Evolutionary conservation across 23 red algal genomes (phyloP).

Genomic region (Gracilaria caudata): DNA sequence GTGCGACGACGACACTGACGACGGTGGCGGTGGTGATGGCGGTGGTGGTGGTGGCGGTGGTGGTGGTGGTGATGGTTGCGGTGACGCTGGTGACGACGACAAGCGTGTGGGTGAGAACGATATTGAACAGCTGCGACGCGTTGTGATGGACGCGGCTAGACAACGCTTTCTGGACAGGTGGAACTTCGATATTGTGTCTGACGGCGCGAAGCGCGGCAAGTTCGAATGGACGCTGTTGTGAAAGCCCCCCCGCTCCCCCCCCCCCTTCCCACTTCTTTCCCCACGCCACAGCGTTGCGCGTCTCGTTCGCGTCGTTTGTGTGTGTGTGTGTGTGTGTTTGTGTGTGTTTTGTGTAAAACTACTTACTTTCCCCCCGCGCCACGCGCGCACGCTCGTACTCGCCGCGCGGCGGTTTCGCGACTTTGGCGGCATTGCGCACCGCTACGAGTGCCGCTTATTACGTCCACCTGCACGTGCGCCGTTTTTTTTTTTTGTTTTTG

Average conservation of each 20-base stretch:
- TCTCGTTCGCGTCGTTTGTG: background rate
- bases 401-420: too few relatives aligned
- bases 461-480: background rate
- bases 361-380: background rate
- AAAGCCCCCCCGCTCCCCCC: background rate
- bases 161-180: conserved; percentile 16
- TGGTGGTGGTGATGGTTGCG: background rate
- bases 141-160: background rate
- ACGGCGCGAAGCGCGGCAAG: background rate
- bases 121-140: background rate
- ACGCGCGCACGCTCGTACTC: conserved; percentile 10
- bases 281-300: background rate
- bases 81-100: background rate
- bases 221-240: conserved; percentile 6
- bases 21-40: background rate
- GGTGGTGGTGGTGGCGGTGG: background rate
- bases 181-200: conserved; percentile 23
- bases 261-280: background rate
- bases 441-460: background rate
- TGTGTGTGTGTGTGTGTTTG: background rate
- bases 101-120: background rate
- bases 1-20: background rate
- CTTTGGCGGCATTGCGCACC: too few relatives aligned
- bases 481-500: background rate
- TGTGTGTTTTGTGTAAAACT: background rate